Evolutionary conservation across 176 grass and related monocot genomes (phyloP), one percentile per base, ranked within the genome.

Genomic region (Aegilops tauschii): DNA sequence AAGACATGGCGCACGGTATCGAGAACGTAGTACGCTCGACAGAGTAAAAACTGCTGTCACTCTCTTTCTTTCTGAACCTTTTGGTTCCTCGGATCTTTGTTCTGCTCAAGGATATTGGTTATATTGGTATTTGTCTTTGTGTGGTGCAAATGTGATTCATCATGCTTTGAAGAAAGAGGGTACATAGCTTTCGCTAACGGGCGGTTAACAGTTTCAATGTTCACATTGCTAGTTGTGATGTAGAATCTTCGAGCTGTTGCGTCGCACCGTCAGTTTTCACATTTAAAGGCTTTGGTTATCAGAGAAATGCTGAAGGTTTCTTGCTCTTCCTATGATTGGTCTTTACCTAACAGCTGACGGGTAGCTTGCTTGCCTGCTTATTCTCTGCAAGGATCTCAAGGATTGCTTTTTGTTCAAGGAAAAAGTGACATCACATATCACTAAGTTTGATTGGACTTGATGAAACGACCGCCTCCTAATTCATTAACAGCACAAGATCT

Each of bases 331-430:
- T 66, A 84, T 80, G 85, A 84, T 79, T 84, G 47, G 65, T 87
- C 85, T 76, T 84, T 30, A 91, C 85, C 85, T 91, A 84, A 84
- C 81, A 6, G 54, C 81, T 69, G 76, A 81, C 76, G 36, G 85
- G 75, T 67, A 35, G 42, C 61, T 86, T 66, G 63, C 71, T 61
- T 61, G 25, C 80, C 65, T 56, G 82, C 77, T 84, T 84, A 68
- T 69, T 87, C 36, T 76, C 29, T 76, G 81, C 69, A 37, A 76
- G 73, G 81, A 80, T 87, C 80, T 80, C 45, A 80, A 45, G n/a
- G 73, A 61, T 91, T 91, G 85, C 85, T 62, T 88, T 91, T 39
- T 88, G 76, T 77, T 88, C 20, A 91, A 84, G 85, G 67, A 83
- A 76, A 47, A 62, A 44, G 49, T 84, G 76, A 65, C 89, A 76